A percentile compares a stretch with the other conserved stretches of the same genome.
These are phyloP conservation scores for Aphanomyces stellatus DNA, from an alignment of 352 stramenopile genomes.

Conservation along the genomic window DNA sequence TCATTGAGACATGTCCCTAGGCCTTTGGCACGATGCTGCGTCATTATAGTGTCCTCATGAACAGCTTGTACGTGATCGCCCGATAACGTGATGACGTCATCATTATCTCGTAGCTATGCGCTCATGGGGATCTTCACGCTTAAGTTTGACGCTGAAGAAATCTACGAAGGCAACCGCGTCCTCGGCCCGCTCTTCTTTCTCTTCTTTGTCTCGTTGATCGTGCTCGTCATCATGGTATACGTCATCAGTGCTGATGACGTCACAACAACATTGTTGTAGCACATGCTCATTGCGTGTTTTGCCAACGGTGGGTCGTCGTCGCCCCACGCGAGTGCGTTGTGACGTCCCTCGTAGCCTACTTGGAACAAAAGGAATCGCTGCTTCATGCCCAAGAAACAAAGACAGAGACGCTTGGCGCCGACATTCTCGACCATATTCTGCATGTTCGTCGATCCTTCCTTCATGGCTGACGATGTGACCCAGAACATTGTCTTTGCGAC, in stretches of 20 bases:
- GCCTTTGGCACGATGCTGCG: constrained; percentile 9
- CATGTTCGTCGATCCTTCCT: not conserved
- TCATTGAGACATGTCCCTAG: not conserved
- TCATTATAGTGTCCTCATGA: constrained; percentile 12
- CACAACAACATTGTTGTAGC: not conserved
- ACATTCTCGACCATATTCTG: constrained; percentile 10
- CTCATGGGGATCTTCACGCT: constrained; percentile 19
- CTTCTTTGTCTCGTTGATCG: constrained; percentile 13
- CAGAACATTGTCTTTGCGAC: constrained; percentile 16
- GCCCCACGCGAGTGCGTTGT: not conserved
- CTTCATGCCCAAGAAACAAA: constrained; percentile 10
- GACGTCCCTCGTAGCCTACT: constrained; percentile 2
- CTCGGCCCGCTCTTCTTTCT: constrained; percentile 16
- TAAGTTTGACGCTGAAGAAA: constrained; percentile 16
- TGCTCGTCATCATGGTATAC: constrained; percentile 14
- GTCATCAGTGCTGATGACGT: not conserved
- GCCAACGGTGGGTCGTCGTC: constrained; percentile 1
- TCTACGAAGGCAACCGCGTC: constrained; percentile 10
- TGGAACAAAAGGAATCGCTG: constrained; percentile 14
- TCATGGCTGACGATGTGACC: not conserved
- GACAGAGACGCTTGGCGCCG: not conserved
- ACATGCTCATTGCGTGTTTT: constrained; percentile 21
- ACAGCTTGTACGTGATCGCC: constrained; percentile 19
- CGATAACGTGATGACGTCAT: not conserved
- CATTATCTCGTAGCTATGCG: not conserved